phyloP scores from a whole-genome alignment of 768 basidiomycete genomes.

The Hericium erinaceus region DNA sequence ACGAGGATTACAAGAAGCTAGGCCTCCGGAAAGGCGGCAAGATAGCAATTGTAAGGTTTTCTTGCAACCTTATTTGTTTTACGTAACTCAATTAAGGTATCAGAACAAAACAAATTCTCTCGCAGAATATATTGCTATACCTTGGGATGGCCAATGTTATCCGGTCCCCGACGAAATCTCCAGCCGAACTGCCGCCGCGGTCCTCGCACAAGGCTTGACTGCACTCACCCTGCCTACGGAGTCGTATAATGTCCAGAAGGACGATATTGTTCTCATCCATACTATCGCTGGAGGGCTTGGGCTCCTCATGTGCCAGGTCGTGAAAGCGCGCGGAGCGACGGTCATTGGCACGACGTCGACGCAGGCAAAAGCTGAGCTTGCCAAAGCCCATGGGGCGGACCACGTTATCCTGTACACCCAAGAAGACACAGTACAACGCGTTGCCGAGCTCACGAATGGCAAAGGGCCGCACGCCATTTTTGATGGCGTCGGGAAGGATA shows the following conservation, averaged over 20 bases:
- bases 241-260: slow-evolving; percentile 73
- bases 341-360: slow-evolving; percentile 94
- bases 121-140: slow-evolving; percentile 63
- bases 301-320: slow-evolving; percentile 56
- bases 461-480: slow-evolving; percentile 80
- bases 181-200: slow-evolving; percentile 55
- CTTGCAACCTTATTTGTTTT: background rate
- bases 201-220: slow-evolving; percentile 72
- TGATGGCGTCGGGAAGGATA: slow-evolving; percentile 97
- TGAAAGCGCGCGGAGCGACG: slow-evolving; percentile 66
- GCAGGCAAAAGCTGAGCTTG: slow-evolving; percentile 71
- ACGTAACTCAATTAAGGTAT: background rate
- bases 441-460: slow-evolving; percentile 67
- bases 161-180: slow-evolving; percentile 56
- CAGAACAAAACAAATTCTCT: slow-evolving; percentile 24
- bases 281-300: slow-evolving; percentile 90
- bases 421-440: slow-evolving; percentile 66
- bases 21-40: slow-evolving; percentile 56
- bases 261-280: slow-evolving; percentile 76
- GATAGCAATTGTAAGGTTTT: slow-evolving; percentile 53
- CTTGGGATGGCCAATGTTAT: slow-evolving; percentile 41
- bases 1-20: slow-evolving; percentile 54
- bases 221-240: slow-evolving; percentile 73
- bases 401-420: slow-evolving; percentile 78
- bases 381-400: slow-evolving; percentile 70